phyloP scores from a whole-genome alignment of 139 green algal genomes.

The Chlamydomonas schloesseri region DNA sequence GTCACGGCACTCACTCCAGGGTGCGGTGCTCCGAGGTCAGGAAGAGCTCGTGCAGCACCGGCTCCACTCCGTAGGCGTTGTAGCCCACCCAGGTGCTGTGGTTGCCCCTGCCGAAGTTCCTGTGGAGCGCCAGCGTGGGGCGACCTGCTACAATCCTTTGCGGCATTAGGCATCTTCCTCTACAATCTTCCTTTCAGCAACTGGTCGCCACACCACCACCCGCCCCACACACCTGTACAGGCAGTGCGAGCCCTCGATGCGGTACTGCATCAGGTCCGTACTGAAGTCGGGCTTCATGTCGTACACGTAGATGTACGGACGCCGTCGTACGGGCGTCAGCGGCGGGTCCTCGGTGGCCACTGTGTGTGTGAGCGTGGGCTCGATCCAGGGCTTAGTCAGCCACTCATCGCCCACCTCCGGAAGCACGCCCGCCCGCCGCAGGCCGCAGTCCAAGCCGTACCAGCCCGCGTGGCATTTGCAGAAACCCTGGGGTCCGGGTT shows the following conservation, averaged over 20 bases:
- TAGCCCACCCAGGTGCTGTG: slow-evolving; percentile 22
- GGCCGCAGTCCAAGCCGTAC: slow-evolving; percentile 53
- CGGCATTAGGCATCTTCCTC: too few species aligned
- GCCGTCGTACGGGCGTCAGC: slow-evolving; percentile 21
- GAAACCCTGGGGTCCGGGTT: slow-evolving; percentile 61
- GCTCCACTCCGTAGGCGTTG: slow-evolving; percentile 61
- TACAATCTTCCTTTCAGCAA: too few species aligned
- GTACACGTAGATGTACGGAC: slow-evolving; percentile 74
- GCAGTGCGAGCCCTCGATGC: slow-evolving; percentile 44
- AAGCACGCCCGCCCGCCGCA: neutral
- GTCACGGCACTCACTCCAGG: slow-evolving; percentile 16
- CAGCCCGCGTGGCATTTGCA: slow-evolving; percentile 70
- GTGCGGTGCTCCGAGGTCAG: slow-evolving; percentile 52
- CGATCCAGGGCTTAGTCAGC: slow-evolving; percentile 17
- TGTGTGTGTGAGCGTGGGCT: neutral
- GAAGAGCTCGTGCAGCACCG: slow-evolving; percentile 73
- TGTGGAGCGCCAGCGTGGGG: too few species aligned
- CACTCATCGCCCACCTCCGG: neutral
- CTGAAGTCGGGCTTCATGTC: slow-evolving; percentile 64
- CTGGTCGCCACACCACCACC: too few species aligned
- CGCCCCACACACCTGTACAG: slow-evolving; percentile 16
- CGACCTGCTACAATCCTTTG: too few species aligned
- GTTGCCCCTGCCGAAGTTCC: slow-evolving; percentile 45
- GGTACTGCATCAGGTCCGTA: slow-evolving; percentile 60
- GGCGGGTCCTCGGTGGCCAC: slow-evolving; percentile 43